A percentile compares a stretch with the other conserved stretches of the same genome.
Conservation (phyloP, 2,329 filamentous ascomycete genomes). For the Aspergillus fumigatiaffinis region DNA sequence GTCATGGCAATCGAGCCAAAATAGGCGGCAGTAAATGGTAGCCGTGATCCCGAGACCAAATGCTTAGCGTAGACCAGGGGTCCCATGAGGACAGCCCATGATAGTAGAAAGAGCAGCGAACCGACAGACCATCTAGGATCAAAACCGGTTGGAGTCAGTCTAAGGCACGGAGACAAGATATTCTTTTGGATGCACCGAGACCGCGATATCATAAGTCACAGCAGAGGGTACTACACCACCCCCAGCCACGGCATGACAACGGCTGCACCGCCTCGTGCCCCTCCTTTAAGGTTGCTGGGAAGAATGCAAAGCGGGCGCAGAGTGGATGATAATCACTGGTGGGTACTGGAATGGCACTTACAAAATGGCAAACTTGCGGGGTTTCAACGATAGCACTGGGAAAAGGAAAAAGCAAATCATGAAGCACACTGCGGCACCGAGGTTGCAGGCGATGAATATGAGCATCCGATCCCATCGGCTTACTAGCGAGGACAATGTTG, state of each 20-base stretch:
- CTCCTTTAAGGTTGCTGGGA: background rate
- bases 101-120: conserved; percentile 81
- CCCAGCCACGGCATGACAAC: conserved; percentile 22
- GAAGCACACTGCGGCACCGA: conserved; percentile 87
- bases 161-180: background rate
- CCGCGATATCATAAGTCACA: conserved; percentile 2
- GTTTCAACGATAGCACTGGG: conserved; percentile 73
- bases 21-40: conserved; percentile 92
- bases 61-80: conserved; percentile 78
- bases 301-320: conserved; percentile 17
- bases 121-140: conserved; percentile 83
- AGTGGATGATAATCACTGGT: conserved; percentile 8
- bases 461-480: conserved; percentile 95
- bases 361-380: conserved; percentile 94
- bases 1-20: conserved; percentile 90
- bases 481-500: conserved; percentile 55
- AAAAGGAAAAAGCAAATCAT: conserved; percentile 85
- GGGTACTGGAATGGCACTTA: conserved; percentile 56
- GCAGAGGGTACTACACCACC: conserved; percentile 1
- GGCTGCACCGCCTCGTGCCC: conserved; percentile 14
- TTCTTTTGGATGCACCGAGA: conserved; percentile 18
- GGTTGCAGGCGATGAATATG: conserved; percentile 85
- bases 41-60: conserved; percentile 73
- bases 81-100: conserved; percentile 93
- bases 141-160: conserved; percentile 22